phyloP scores from a whole-genome alignment of 139 green algal genomes.

The Micractinium conductrix region DNA sequence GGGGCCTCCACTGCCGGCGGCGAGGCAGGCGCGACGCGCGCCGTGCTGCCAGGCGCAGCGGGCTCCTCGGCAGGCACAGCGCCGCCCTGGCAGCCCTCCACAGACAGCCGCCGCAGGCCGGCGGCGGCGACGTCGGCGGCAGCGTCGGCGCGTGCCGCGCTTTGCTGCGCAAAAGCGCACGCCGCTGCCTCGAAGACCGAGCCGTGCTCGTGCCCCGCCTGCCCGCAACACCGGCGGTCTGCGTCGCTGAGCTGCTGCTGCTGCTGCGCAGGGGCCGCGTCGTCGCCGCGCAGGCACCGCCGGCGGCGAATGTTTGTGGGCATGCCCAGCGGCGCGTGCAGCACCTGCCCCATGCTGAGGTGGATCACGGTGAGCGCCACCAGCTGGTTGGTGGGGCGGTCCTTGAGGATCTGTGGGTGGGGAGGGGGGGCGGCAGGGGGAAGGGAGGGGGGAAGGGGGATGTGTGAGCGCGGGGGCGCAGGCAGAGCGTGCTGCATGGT shows the following conservation, averaged over 20 bases:
- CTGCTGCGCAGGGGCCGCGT: too few species aligned
- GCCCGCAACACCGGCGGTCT: neutral
- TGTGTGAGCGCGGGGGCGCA: too few species aligned
- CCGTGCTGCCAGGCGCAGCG: neutral
- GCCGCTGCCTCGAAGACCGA: conserved; percentile 14
- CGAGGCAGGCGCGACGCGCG: neutral
- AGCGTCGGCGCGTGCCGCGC: neutral
- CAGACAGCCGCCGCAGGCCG: conserved; percentile 2
- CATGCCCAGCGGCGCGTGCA: conserved; percentile 16
- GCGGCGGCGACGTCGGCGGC: neutral
- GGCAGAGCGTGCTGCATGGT: too few species aligned
- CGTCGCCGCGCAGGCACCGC: neutral
- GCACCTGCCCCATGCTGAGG: conserved; percentile 10
- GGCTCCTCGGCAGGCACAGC: neutral
- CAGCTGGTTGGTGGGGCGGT: conserved; percentile 17
- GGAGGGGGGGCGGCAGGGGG: too few species aligned
- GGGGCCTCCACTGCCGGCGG: neutral
- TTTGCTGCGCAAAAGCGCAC: neutral
- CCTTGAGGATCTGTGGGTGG: neutral
- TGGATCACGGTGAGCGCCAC: conserved; percentile 37
- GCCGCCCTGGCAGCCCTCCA: neutral
- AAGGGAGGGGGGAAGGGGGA: too few species aligned
- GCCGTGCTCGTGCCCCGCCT: neutral
- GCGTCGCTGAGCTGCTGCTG: neutral
- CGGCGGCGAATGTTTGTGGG: neutral